These are phyloP conservation scores for Colletotrichum echinochloae DNA, from an alignment of 2,329 filamentous ascomycete species.

Conservation along the genomic window DNA sequence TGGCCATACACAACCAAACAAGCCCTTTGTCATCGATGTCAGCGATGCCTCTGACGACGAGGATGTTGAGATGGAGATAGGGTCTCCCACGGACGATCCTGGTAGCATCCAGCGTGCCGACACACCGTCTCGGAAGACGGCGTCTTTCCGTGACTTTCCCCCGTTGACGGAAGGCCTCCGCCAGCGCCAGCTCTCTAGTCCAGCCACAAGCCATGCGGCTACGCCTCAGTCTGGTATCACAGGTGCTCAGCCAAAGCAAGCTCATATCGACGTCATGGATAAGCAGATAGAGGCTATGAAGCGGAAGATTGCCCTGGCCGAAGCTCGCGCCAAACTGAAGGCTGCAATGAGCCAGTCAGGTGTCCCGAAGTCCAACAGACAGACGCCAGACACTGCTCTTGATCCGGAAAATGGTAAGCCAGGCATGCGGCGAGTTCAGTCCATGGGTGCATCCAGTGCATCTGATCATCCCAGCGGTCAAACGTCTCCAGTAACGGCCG, in stretches of 20 bases:
- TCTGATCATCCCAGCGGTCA: constrained; percentile 41
- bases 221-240: constrained; percentile 54
- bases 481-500: constrained; percentile 45
- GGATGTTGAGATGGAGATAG: constrained; percentile 76
- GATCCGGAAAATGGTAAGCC: constrained; percentile 39
- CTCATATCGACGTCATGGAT: constrained; percentile 63
- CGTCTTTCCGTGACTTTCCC: constrained; percentile 59
- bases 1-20: constrained; percentile 67
- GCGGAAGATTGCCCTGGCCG: constrained; percentile 67
- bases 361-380: constrained; percentile 27
- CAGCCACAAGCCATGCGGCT: constrained; percentile 48
- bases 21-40: constrained; percentile 83
- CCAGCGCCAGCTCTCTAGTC: constrained; percentile 56
- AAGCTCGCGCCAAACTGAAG: constrained; percentile 65
- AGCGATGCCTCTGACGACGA: constrained; percentile 77
- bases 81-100: constrained; percentile 61
- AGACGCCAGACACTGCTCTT: constrained; percentile 29
- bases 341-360: constrained; percentile 28
- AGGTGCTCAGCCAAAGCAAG: constrained; percentile 49
- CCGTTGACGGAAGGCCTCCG: constrained; percentile 55
- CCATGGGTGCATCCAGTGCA: constrained; percentile 41
- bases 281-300: constrained; percentile 72
- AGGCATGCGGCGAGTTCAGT: constrained; percentile 39
- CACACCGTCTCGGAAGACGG: constrained; percentile 50
- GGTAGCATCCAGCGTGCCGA: constrained; percentile 49